Conservation (phyloP, 2,329 filamentous ascomycete genomes). For the Fusarium neocosmosporiellum region DNA sequence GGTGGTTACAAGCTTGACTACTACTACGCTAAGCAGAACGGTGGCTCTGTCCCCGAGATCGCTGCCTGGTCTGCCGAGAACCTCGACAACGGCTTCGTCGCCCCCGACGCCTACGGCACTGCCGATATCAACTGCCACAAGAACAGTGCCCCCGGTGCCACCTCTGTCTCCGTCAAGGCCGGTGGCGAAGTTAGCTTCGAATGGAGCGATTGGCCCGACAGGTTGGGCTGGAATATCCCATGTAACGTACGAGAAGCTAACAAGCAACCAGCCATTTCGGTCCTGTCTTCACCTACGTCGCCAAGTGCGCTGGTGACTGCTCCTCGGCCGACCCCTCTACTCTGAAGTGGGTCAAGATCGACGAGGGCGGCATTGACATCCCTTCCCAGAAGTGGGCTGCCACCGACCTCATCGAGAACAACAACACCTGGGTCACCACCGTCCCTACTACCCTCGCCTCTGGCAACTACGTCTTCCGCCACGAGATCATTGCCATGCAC, state of each 20-base stretch:
- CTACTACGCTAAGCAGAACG: constrained; percentile 39
- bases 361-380: constrained; percentile 61
- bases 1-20: constrained; percentile 33
- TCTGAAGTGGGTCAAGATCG: constrained; percentile 74
- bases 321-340: constrained; percentile 61
- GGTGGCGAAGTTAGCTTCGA: constrained; percentile 54
- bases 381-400: constrained; percentile 52
- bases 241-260: background rate
- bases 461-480: constrained; percentile 66
- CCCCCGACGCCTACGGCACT: constrained; percentile 51
- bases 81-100: constrained; percentile 64
- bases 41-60: constrained; percentile 27
- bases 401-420: constrained; percentile 57
- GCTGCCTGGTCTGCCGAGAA: constrained; percentile 57
- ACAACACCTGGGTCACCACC: constrained; percentile 50
- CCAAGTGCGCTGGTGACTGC: constrained; percentile 67
- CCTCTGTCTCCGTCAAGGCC: constrained; percentile 52
- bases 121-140: constrained; percentile 62
- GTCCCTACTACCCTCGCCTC: constrained; percentile 58
- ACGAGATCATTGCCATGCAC: constrained; percentile 68
- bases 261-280: constrained; percentile 51
- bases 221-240: no score
- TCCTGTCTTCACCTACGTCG: constrained; percentile 73
- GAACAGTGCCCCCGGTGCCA: constrained; percentile 49
- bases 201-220: constrained; percentile 55